Evolutionary conservation across 2,329 filamentous ascomycete species (phyloP).

Genomic region (Claviceps sp.): DNA sequence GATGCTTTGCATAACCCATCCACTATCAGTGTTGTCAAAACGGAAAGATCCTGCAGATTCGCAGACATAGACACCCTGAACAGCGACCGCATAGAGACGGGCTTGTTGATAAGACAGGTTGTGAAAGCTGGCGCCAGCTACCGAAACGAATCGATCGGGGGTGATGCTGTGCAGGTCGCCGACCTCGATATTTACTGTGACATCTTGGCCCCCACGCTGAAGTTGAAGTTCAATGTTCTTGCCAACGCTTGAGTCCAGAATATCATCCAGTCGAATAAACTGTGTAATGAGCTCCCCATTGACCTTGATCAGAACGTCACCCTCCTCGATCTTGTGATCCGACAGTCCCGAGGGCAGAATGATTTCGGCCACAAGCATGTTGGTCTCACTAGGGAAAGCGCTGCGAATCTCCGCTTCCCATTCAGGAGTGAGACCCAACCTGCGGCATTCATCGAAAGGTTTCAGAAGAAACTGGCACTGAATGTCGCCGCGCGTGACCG

Average conservation of each 20-base stretch:
- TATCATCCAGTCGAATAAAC: constrained; percentile 82
- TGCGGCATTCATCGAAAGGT: constrained; percentile 90
- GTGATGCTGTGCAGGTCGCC: constrained; percentile 90
- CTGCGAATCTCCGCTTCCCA: constrained; percentile 80
- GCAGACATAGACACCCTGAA: constrained; percentile 86
- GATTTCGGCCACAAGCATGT: constrained; percentile 94
- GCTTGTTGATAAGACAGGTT: constrained; percentile 95
- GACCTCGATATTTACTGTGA: constrained; percentile 73
- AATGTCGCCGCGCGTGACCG: constrained; percentile 84
- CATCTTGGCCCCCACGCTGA: constrained; percentile 76
- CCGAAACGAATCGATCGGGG: constrained; percentile 87
- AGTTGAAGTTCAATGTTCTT: constrained; percentile 66
- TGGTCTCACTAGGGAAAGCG: constrained; percentile 81
- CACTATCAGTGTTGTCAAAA: constrained; percentile 79
- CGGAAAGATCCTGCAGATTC: constrained; percentile 92
- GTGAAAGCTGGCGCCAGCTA: constrained; percentile 90
- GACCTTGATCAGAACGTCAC: constrained; percentile 84
- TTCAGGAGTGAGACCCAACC: constrained; percentile 68
- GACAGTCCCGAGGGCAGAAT: constrained; percentile 84
- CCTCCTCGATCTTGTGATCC: constrained; percentile 77
- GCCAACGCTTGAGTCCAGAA: constrained; percentile 78
- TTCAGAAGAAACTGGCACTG: constrained; percentile 96
- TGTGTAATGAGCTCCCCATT: constrained; percentile 88
- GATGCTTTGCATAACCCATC: constrained; percentile 86
- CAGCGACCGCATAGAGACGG: constrained; percentile 84